Base-by-base conservation (phyloP, 768 basidiomycete genomes). In the Lepiota brunneoincarnata region DNA sequence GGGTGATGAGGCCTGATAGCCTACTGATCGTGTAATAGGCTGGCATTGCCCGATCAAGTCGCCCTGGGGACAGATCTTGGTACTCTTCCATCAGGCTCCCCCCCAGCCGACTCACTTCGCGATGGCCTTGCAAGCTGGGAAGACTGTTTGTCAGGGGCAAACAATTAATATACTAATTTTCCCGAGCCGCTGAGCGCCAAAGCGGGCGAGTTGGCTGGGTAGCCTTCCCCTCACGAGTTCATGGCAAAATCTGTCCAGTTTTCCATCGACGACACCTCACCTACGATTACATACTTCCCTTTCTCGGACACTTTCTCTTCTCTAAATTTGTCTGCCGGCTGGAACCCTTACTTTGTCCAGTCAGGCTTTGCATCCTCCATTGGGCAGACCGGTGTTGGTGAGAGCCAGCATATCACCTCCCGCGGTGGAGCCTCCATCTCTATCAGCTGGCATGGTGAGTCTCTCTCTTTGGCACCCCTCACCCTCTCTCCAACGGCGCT, bases 241-340 rank as follows among this genome's bases (percentile, higher is more conserved):
- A 69, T 68, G 67, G 65, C 60, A 49, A 60, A 58, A 54, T 52
- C 58, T 35, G 59, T 69, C 47, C 64, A 75, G 54, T 72, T 87
- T 68, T 58, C 67, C 55, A 72, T 91, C 61, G 79, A 85, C 67
- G 82, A 89, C 64, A 81, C 82, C 50, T 89, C 88, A 38, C 88
- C 88, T 3, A 62, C 74, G 41, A 71, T 90, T 58, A 57, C 61
- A 21, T 91, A 89, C 71, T 74, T 66, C 54, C 88, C 89, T 17
- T 79, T 82, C 55, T 62, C 71, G 38, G 84, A 87, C 66, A 78
- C 77, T 7, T 69, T 82, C 53, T 71, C 78, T 37, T 65, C 75
- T 46, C 67, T 79, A 1, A 73, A 83, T 60, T 60, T 81, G 36
- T 61, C 67, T 17, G 74, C 72, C 21, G 87, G 87, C 62, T 92